Evolutionary conservation across 75 land plant genomes (phyloP), one percentile per base, ranked within the genome.

Genomic region (Cryptomeria japonica): DNA sequence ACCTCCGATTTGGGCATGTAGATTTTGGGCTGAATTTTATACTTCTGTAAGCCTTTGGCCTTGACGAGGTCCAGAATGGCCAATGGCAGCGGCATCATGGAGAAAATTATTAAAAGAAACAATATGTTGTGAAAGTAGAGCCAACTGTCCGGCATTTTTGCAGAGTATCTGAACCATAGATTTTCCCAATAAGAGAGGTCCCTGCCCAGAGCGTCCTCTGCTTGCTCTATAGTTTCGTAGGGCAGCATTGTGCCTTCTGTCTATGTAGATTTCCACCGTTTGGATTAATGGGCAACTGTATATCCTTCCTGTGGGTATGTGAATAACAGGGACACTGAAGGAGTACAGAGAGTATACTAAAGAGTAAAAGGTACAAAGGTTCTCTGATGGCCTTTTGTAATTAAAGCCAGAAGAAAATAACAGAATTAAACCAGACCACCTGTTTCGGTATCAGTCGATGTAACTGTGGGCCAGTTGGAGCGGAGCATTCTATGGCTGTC

Each of bases 1-100:
- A 95, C 85, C 31, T 89, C 91, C 31, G 88, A 31, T 5, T 77
- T 19, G 14, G 92, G 75, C 13, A 87, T 87, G 55, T 88, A 89
- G 14, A 94, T 95, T 87, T 95, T 95, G 47, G 98, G 97, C 92
- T 97, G 97, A 87, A 97, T 84, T 91, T 97, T 97, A 89, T 84
- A 97, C 75, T 79, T 87, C 10, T 86, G 70, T 28, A 93, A 11
- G 64, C 82, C 47, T 53, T 39, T 73, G 70, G 64, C 25, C 47
- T 80, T 38, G 70, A 31, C 14, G 44, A 88, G 79, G 80, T 97
- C 96, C 32, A 93, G 34, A 68, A 94, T 16, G 25, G 91, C 91
- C 41, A 91, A 46, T 32, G 98, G 98, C 36, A 95, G 84, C 11
- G 99, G 98, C 47, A 80, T 91, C 42, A 94, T 3, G 16, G 94